phyloP scores from a whole-genome alignment of 1,139 yeast genomes.

The Suhomyces bribrorum region DNA sequence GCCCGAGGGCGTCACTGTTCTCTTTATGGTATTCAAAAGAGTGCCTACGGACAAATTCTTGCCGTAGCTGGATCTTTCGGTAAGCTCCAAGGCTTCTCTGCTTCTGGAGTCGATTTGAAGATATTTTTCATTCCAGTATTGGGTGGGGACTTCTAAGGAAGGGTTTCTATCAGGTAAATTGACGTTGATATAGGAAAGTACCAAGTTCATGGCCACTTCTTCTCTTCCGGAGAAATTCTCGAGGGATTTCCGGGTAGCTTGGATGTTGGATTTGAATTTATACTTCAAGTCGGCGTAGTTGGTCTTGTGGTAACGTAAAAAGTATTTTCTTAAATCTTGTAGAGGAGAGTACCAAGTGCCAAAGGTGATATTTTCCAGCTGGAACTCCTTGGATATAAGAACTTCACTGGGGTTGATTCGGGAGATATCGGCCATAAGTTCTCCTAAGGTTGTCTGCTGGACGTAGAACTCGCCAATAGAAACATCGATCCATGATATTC shows the following conservation, averaged over 20 bases:
- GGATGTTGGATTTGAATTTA: slow-evolving; percentile 46
- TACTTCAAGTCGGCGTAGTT: slow-evolving; percentile 33
- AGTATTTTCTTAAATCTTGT: slow-evolving; percentile 61
- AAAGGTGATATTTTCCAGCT: slow-evolving; percentile 31
- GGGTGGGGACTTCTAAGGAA: slow-evolving; percentile 38
- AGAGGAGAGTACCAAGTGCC: slow-evolving; percentile 62
- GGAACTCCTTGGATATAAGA: slow-evolving; percentile 44
- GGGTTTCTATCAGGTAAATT: slow-evolving; percentile 45
- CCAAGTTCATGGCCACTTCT: slow-evolving; percentile 47
- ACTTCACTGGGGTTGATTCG: slow-evolving; percentile 72
- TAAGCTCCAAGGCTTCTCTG: slow-evolving; percentile 75
- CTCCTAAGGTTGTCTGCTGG: slow-evolving; percentile 57
- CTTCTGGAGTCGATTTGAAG: slow-evolving; percentile 86
- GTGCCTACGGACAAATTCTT: slow-evolving; percentile 67
- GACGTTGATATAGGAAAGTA: slow-evolving; percentile 40
- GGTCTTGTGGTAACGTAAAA: slow-evolving; percentile 53
- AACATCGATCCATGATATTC: slow-evolving; percentile 86
- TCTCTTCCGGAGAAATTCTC: slow-evolving; percentile 53
- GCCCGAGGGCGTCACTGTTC: slow-evolving; percentile 83
- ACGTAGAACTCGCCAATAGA: slow-evolving; percentile 78
- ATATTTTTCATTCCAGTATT: slow-evolving; percentile 46
- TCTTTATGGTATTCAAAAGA: slow-evolving; percentile 61
- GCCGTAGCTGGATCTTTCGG: slow-evolving; percentile 53
- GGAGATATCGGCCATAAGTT: slow-evolving; percentile 60
- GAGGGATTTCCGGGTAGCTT: slow-evolving; percentile 56